Evolutionary conservation across 2,329 filamentous ascomycete genomes (phyloP).

Genomic region (Trichoderma oligosporum): DNA sequence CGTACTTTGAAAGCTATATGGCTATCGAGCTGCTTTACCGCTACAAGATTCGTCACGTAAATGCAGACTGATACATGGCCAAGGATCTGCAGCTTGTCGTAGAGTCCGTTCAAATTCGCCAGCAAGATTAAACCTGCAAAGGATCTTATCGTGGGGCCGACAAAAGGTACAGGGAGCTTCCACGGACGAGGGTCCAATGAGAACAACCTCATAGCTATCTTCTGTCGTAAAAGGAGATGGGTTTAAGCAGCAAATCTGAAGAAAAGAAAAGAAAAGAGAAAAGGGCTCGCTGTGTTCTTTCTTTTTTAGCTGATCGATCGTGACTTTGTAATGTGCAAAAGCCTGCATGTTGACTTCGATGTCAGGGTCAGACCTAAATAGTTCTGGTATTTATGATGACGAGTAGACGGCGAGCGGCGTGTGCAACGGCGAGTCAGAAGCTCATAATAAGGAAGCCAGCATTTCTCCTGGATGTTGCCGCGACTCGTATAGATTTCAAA

Average conservation of each 20-base stretch:
- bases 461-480: background rate
- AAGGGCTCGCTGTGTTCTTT: no score
- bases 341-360: no score
- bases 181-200: conserved; percentile 3
- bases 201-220: background rate
- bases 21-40: background rate
- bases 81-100: conserved; percentile 16
- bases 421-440: background rate
- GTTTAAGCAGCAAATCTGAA: no score
- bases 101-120: conserved; percentile 17
- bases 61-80: background rate
- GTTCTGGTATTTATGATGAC: no score
- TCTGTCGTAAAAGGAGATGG: background rate
- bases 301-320: no score
- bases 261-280: no score
- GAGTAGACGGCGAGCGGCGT: background rate
- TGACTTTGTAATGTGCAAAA: no score
- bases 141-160: conserved; percentile 5
- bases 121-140: conserved; percentile 18
- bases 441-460: background rate
- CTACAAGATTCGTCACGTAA: background rate
- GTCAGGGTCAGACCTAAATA: no score
- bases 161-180: conserved; percentile 18
- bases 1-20: background rate
- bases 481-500: background rate